These are phyloP conservation scores for Colletotrichum spinosum DNA, from an alignment of 2,329 filamentous ascomycete genomes.

Conservation along the genomic window DNA sequence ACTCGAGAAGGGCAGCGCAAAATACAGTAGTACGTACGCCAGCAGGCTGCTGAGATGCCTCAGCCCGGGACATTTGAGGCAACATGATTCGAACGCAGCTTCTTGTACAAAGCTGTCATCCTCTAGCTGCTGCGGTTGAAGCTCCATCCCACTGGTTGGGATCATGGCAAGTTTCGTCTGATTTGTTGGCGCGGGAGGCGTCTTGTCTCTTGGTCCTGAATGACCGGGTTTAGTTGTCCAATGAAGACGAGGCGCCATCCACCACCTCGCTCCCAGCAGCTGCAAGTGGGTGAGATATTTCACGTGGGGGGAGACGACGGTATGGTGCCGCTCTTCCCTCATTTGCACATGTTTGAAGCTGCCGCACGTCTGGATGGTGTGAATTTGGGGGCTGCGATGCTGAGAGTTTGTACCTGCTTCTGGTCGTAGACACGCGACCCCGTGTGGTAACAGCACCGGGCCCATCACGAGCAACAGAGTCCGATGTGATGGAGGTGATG, in stretches of 20 bases:
- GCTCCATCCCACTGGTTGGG: slow-evolving; percentile 22
- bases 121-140: slow-evolving; percentile 22
- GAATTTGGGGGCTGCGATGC: slow-evolving; percentile 24
- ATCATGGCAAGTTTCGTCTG: slow-evolving; percentile 28
- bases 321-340: neutral
- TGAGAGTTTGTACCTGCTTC: slow-evolving; percentile 35
- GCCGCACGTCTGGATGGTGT: slow-evolving; percentile 4
- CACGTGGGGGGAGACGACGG: slow-evolving; percentile 24
- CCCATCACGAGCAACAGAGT: slow-evolving; percentile 28
- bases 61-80: slow-evolving; percentile 18
- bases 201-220: slow-evolving; percentile 19
- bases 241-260: slow-evolving; percentile 7
- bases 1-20: neutral
- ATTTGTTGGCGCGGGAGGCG: slow-evolving; percentile 33
- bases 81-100: slow-evolving; percentile 29
- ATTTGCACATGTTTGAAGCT: slow-evolving; percentile 24
- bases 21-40: neutral
- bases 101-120: neutral
- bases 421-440: slow-evolving; percentile 35
- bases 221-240: slow-evolving; percentile 18
- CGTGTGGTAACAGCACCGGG: slow-evolving; percentile 18
- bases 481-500: slow-evolving; percentile 9
- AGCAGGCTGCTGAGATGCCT: slow-evolving; percentile 14
- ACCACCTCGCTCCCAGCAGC: slow-evolving; percentile 1
- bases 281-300: slow-evolving; percentile 10